These are phyloP conservation scores for Dendrostoma leiphaemia DNA, from an alignment of 2,329 filamentous ascomycete species.

Conservation along the genomic window DNA sequence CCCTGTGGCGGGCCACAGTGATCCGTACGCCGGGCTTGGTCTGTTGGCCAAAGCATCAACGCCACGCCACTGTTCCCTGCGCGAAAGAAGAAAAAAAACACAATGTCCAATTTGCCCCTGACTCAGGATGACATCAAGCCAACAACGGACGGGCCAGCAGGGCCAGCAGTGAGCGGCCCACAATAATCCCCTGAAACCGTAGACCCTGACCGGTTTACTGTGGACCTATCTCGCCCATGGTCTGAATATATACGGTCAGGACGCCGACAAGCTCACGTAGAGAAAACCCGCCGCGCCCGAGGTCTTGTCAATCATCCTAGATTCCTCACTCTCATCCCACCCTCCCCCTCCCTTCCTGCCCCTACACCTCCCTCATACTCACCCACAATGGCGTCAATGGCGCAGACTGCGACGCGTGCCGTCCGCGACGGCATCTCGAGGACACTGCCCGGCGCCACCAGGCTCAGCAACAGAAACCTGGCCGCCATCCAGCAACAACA, in stretches of 20 bases:
- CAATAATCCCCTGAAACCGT: not conserved
- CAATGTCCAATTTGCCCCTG: not conserved
- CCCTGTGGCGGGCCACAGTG: too few relatives aligned
- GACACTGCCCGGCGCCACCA: not conserved
- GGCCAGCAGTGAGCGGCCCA: not conserved
- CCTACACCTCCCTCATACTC: not conserved
- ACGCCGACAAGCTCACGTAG: too few relatives aligned
- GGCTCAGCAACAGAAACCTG: not conserved
- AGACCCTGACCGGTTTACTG: not conserved
- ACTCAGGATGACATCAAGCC: constrained; percentile 2
- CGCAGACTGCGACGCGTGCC: not conserved
- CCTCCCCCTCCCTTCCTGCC: not conserved
- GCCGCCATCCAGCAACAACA: not conserved
- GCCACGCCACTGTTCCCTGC: too few relatives aligned
- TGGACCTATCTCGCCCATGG: not conserved
- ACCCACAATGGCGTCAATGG: not conserved
- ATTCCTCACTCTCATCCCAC: not conserved
- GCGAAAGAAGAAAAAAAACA: not conserved
- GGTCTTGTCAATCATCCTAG: too few relatives aligned
- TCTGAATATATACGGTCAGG: too few relatives aligned
- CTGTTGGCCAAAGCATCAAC: too few relatives aligned
- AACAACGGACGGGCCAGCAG: not conserved
- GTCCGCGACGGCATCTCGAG: not conserved
- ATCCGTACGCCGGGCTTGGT: too few relatives aligned
- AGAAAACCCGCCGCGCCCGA: not conserved